Conservation (phyloP, 2,329 filamentous ascomycete genomes). For the Exophiala oligosperma region DNA sequence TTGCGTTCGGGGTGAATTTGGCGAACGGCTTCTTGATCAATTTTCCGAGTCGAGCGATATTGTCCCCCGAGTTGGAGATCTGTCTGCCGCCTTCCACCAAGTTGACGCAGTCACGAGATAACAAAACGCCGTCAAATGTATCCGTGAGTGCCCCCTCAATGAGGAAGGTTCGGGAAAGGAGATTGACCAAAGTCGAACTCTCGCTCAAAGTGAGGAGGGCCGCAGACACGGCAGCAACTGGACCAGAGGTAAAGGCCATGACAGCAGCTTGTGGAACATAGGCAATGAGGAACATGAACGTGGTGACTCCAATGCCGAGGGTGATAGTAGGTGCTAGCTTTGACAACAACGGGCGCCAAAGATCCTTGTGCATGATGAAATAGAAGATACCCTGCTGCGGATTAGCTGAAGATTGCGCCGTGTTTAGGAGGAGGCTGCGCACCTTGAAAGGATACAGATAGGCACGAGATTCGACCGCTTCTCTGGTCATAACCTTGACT, state of each 20-base stretch:
- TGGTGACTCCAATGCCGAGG: constrained; percentile 71
- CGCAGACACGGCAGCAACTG: constrained; percentile 62
- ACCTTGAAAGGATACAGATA: constrained; percentile 84
- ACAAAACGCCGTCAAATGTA: constrained; percentile 76
- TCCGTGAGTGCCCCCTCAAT: constrained; percentile 81
- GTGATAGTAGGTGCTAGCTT: constrained; percentile 63
- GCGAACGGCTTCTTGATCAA: constrained; percentile 56
- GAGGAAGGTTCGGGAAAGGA: constrained; percentile 68
- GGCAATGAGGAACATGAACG: constrained; percentile 82
- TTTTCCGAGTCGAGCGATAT: constrained; percentile 58
- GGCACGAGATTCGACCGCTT: constrained; percentile 72
- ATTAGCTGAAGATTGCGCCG: constrained; percentile 3
- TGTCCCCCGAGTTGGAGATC: constrained; percentile 58
- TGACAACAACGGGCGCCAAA: constrained; percentile 61
- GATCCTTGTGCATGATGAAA: constrained; percentile 56
- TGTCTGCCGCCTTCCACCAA: constrained; percentile 76
- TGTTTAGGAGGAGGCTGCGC: constrained; percentile 17
- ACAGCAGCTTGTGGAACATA: constrained; percentile 83
- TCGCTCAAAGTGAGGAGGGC: constrained; percentile 61
- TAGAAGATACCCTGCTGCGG: constrained; percentile 58
- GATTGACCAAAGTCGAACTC: constrained; percentile 50
- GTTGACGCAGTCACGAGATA: constrained; percentile 54
- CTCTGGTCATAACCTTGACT: constrained; percentile 61
- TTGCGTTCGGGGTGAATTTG: constrained; percentile 54
- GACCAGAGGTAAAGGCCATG: constrained; percentile 81